Conservation (phyloP, 176 grass and related monocot genomes). For the Aegilops longissima region DNA sequence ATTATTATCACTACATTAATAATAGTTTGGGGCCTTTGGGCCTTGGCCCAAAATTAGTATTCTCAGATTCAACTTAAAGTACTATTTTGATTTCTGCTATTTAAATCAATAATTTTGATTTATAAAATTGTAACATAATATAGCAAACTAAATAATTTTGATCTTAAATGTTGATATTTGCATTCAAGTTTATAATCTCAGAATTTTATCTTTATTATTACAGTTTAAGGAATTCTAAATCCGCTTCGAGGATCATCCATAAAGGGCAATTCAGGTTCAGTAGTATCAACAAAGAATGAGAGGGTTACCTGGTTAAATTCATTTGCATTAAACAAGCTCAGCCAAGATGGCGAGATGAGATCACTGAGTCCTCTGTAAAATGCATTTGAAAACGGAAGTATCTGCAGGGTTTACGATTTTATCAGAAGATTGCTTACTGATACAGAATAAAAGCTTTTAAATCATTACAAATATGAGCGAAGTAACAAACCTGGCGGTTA, state of each 20-base stretch:
- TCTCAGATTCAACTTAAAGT: not conserved
- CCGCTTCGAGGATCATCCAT: not conserved
- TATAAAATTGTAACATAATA: not conserved
- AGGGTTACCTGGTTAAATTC: conserved; percentile 96
- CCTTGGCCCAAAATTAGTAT: not conserved
- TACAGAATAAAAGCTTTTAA: conserved; percentile 13
- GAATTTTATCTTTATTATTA: not conserved
- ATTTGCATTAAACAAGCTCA: conserved; percentile 98
- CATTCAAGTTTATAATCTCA: not conserved
- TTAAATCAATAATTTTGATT: not conserved
- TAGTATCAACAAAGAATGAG: not conserved
- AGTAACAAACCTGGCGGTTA: conserved; percentile 67
- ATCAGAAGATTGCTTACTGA: conserved; percentile 4
- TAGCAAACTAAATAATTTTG: not conserved
- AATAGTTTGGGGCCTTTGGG: not conserved
- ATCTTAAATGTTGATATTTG: not conserved
- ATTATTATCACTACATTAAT: conserved; percentile 10
- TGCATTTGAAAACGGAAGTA: conserved; percentile 94
- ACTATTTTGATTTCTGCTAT: not conserved
- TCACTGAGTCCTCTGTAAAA: conserved; percentile 92
- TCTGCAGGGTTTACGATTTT: conserved; percentile 43
- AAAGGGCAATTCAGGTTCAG: not conserved
- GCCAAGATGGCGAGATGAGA: conserved; percentile 89
- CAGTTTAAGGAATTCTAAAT: not conserved
- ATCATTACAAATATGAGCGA: conserved; percentile 5